Conservation (phyloP, 2,329 filamentous ascomycete genomes). For the Venturia effusa region DNA sequence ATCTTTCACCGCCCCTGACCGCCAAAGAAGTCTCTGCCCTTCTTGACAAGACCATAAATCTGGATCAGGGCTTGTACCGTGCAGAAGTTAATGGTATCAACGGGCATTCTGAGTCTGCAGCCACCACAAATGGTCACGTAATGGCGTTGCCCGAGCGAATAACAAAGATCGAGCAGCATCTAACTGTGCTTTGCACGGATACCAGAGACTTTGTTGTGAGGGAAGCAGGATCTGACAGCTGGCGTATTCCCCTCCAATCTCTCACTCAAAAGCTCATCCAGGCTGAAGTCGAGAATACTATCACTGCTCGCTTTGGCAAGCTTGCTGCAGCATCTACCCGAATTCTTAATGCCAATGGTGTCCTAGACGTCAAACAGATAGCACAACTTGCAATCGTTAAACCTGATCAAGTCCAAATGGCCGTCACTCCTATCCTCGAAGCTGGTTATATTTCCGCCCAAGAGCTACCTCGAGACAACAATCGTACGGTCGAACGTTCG, state of each 20-base stretch:
- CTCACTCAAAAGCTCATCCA: slow-evolving; percentile 62
- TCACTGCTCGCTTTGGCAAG: slow-evolving; percentile 65
- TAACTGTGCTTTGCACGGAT: slow-evolving; percentile 62
- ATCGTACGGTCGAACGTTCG: slow-evolving; percentile 69
- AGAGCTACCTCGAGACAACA: slow-evolving; percentile 83
- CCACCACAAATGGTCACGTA: slow-evolving; percentile 19
- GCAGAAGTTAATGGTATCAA: slow-evolving; percentile 14
- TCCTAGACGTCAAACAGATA: slow-evolving; percentile 87
- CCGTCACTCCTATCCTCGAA: slow-evolving; percentile 77
- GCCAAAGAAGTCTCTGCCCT: slow-evolving; percentile 31
- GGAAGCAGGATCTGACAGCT: slow-evolving; percentile 60
- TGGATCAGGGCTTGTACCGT: slow-evolving; percentile 23
- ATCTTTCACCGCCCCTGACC: slow-evolving; percentile 23
- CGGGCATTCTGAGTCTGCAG: slow-evolving; percentile 14
- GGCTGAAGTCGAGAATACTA: slow-evolving; percentile 68
- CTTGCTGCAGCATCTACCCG: slow-evolving; percentile 73
- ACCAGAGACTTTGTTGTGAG: slow-evolving; percentile 57
- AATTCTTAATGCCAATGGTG: slow-evolving; percentile 76
- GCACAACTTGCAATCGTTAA: slow-evolving; percentile 72
- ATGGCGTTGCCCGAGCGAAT: background rate
- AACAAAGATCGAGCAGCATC: slow-evolving; percentile 54
- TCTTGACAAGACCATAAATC: slow-evolving; percentile 30
- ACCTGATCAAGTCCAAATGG: slow-evolving; percentile 72
- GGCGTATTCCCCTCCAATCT: slow-evolving; percentile 72
- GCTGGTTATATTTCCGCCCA: slow-evolving; percentile 83